phyloP scores from a whole-genome alignment of 441 rosid species.

The Breynia disticha region DNA sequence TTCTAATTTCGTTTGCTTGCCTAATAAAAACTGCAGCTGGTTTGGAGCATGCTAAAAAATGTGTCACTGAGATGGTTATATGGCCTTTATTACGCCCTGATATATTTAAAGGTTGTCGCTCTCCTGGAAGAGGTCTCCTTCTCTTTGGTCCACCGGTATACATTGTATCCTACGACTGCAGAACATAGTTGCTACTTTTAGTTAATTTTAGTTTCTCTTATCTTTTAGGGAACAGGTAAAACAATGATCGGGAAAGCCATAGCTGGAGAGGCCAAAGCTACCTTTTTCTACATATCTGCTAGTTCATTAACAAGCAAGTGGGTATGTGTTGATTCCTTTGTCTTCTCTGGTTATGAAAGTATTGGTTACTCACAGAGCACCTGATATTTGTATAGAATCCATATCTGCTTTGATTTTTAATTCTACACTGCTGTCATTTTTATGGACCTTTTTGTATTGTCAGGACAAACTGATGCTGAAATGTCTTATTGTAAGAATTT shows the following conservation, averaged over 20 bases:
- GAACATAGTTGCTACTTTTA: slow-evolving; percentile 1
- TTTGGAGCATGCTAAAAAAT: slow-evolving; percentile 95
- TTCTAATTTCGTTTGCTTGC: slow-evolving; percentile 19
- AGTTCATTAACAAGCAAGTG: slow-evolving; percentile 98
- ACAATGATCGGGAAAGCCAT: slow-evolving; percentile 98
- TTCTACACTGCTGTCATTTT: too few relatives aligned
- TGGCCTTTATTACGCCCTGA: slow-evolving; percentile 96
- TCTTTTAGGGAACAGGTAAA: slow-evolving; percentile 86
- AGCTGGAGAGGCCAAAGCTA: slow-evolving; percentile 97
- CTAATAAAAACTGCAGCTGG: slow-evolving; percentile 56
- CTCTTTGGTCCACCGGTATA: slow-evolving; percentile 96
- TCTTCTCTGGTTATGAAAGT: too few relatives aligned
- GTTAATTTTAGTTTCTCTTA: slow-evolving; percentile 12
- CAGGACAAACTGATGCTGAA: too few relatives aligned
- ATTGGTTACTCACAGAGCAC: too few relatives aligned
- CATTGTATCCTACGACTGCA: slow-evolving; percentile 16
- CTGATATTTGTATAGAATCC: too few relatives aligned
- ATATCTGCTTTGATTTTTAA: too few relatives aligned
- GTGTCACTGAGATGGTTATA: slow-evolving; percentile 96
- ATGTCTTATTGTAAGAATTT: too few relatives aligned
- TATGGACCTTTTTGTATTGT: too few relatives aligned
- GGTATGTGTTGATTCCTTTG: slow-evolving; percentile 34
- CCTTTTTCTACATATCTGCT: slow-evolving; percentile 93
- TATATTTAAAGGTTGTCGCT: slow-evolving; percentile 88
- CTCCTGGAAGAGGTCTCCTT: slow-evolving; percentile 98